These are phyloP conservation scores for Hygrocybe coccinea DNA, from an alignment of 768 basidiomycete genomes.

Conservation along the genomic window DNA sequence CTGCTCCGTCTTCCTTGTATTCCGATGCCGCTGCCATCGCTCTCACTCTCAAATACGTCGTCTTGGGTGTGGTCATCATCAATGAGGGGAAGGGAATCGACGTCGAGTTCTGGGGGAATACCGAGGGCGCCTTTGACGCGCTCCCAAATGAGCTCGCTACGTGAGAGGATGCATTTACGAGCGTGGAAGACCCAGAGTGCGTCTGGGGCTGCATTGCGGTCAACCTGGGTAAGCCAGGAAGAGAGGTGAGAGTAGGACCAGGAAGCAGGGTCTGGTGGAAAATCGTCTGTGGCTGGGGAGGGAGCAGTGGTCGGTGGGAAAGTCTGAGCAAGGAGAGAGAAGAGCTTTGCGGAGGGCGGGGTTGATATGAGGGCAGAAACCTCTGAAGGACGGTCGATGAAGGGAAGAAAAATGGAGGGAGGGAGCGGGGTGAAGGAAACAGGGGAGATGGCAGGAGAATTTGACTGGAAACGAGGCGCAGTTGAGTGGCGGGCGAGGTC, in stretches of 20 bases:
- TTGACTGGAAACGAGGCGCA: constrained; percentile 15
- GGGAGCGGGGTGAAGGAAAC: constrained; percentile 72
- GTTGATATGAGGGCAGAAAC: constrained; percentile 62
- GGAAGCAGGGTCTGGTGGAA: constrained; percentile 47
- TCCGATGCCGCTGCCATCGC: constrained; percentile 26
- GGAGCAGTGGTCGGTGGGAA: constrained; percentile 40
- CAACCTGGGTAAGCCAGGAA: constrained; percentile 59
- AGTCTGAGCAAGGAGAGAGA: constrained; percentile 69
- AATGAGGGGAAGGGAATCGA: constrained; percentile 40
- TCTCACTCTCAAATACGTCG: constrained; percentile 28
- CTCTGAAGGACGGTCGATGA: constrained; percentile 76
- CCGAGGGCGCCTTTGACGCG: constrained; percentile 83
- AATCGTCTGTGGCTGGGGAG: constrained; percentile 7
- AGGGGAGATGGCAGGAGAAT: constrained; percentile 32
- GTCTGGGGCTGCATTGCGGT: constrained; percentile 63
- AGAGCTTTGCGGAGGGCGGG: constrained; percentile 64
- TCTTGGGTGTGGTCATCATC: neutral
- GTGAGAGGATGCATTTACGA: constrained; percentile 69
- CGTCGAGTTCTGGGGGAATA: constrained; percentile 77
- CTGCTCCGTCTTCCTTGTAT: constrained; percentile 39
- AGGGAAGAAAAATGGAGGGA: constrained; percentile 76
- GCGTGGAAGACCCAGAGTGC: constrained; percentile 66
- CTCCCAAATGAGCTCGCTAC: constrained; percentile 88
- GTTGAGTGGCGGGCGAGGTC: constrained; percentile 65
- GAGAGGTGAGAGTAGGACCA: constrained; percentile 75